Base-by-base conservation (phyloP, 768 basidiomycete genomes). In the Boletus subparvulus region DNA sequence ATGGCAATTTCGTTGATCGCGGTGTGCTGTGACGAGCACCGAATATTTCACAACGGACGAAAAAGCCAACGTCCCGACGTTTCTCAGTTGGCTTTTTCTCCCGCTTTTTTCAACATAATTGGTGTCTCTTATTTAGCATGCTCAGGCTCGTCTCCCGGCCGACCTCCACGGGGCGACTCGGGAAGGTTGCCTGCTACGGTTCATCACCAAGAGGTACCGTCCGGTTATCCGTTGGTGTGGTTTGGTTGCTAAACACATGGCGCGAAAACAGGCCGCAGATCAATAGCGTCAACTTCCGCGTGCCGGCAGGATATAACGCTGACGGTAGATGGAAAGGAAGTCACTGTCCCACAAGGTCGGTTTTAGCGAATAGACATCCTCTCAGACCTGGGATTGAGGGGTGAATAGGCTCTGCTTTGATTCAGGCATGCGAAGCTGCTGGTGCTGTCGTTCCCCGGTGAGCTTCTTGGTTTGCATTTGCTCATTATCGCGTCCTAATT, bases 301-400 rank as follows among this genome's bases (percentile, higher is more conserved):
- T 79, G 83, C 55, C 81, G 80, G 65, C 88, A 88, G 44, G 90
- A 93, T 62, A 88, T 98, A 63, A 96, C 94, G 33, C 77, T 98
- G 32, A 96, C 94, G 2, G 88, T 98, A 41, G 95, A 99, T 73
- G 96, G 96, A 61, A 97, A 95, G 75, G 90, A 94, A 77, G 94
- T 99, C 21, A 94, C 93, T 3, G 94, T 99, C 37, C 94, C 94
- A 28, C 94, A 96, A 78, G 96, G 95, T 91, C 56, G 54, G 86
- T 75, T 45, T 58, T 48, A n/a, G 35, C 42, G 45, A 45, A 47
- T 50, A 17, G n/a, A 28, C 42, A 12, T 56, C 35, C n/a, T 33
- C 36, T 45, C 33, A 35, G 50, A 53, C 37, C 43, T 50, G 6
- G 39, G 26, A 39, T 55, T 58, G 60, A 65, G 49, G 43, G 35